Conservation (phyloP, 2,329 filamentous ascomycete genomes). For the Cladosporium sp. region DNA sequence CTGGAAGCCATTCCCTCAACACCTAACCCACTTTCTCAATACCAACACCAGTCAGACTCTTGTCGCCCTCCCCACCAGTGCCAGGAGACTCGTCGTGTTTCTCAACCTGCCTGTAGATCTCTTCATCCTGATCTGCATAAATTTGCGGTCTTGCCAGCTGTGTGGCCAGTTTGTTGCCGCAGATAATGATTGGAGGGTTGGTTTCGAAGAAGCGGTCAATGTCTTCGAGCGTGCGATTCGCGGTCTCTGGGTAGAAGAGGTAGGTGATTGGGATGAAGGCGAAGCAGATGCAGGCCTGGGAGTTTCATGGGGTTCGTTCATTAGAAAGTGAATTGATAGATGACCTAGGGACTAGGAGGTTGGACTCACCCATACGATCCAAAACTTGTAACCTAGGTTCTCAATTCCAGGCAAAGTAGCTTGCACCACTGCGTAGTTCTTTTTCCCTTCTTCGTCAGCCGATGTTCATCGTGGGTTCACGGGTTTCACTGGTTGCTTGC, state of each 20-base stretch:
- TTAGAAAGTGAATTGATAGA: neutral
- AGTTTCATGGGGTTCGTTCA: neutral
- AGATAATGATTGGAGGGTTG: conserved; percentile 18
- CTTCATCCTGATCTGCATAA: conserved; percentile 21
- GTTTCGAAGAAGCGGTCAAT: conserved; percentile 34
- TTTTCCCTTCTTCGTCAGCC: neutral
- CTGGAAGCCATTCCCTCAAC: too few species aligned
- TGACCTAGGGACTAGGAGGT: neutral
- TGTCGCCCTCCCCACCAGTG: neutral
- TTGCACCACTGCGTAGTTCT: conserved; percentile 28
- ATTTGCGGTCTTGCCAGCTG: conserved; percentile 18
- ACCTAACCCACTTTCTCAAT: conserved; percentile 11
- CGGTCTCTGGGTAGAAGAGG: conserved; percentile 53
- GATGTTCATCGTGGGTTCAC: neutral
- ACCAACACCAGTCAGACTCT: neutral
- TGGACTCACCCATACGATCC: conserved; percentile 46
- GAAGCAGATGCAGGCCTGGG: conserved; percentile 45
- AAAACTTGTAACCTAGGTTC: conserved; percentile 50
- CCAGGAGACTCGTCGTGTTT: conserved; percentile 4
- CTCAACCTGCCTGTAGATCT: conserved; percentile 16
- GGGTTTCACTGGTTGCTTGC: neutral
- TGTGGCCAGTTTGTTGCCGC: conserved; percentile 19
- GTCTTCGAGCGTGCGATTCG: conserved; percentile 42
- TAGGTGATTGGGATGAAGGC: conserved; percentile 50
- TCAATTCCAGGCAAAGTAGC: conserved; percentile 30